Evolutionary conservation across 2,329 filamentous ascomycete species (phyloP), one percentile per base, ranked within the genome.

Genomic region (Talaromyces albobiverticillius): DNA sequence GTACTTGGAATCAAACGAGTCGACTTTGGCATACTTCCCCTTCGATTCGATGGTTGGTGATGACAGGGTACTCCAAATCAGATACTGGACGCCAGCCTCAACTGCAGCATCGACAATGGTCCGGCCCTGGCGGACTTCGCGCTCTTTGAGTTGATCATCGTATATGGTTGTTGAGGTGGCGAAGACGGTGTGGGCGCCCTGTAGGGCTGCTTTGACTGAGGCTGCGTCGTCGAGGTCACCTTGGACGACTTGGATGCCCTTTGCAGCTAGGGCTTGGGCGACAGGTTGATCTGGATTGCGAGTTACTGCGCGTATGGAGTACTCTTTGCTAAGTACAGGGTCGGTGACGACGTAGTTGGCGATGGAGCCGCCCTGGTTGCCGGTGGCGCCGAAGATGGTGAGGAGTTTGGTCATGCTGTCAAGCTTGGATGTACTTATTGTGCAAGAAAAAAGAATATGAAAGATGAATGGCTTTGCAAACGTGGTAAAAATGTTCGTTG

Each of bases 321-420:
- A 84, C 38, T 75, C 65, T 42, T 73, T 68, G n/a, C 71, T 72
- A 1, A 80, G 69, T 46, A 75, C 68, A 0, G 77, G 66, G 61
- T 73, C 69, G 22, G 63, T 58, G 10, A 79, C 71, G 16, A 81
- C 64, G 36, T 64, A 61, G 29, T 71, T 65, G 48, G 82, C 77
- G 43, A 85, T 74, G 8, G 79, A 81, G 57, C 80, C 78, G 46
- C 84, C 84, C 68, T 87, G 83, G 55, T 79, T 77, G 55, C 83
- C 82, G 16, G 82, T 85, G 41, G 82, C 79, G 25, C 82, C 82
- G 60, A 85, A 79, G 11, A 86, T 73, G 42, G 78, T 79, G 63
- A 84, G 53, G 14, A 63, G 54, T 34, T 65, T 66, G 22, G 51
- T 59, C 64, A 66, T 29, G 26, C 26, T 29, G 26, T 29, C 5